Evolutionary conservation across 768 basidiomycete genomes (phyloP).

Genomic region (Lyophyllum decastes): DNA sequence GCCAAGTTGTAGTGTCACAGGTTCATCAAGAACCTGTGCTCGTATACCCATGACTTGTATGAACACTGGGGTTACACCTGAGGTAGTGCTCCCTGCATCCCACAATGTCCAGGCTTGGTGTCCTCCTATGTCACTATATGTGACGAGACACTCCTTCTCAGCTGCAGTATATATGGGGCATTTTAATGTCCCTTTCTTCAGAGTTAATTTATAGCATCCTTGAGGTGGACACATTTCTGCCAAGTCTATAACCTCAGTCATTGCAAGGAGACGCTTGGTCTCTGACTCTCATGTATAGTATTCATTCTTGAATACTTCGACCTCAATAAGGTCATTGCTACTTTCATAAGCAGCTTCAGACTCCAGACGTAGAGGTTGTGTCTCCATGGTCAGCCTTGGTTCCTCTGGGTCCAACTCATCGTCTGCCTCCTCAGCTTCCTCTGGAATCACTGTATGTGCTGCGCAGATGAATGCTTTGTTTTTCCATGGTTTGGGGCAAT

Average conservation of each 20-base stretch:
- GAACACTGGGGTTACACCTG: constrained; percentile 18
- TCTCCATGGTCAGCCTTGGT: not conserved
- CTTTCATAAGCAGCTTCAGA: not conserved
- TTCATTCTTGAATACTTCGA: not conserved
- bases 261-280: not conserved
- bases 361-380: not conserved
- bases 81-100: constrained; percentile 24
- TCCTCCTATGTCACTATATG: not conserved
- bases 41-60: constrained; percentile 12
- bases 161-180: not conserved
- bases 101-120: constrained; percentile 7
- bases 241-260: not conserved
- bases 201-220: not conserved
- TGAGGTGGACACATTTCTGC: not conserved
- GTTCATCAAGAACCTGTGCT: constrained; percentile 9
- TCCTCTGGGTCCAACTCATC: not conserved
- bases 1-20: constrained; percentile 29
- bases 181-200: not conserved
- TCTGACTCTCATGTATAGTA: not conserved
- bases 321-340: not conserved
- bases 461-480: not conserved
- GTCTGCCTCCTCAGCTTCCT: not conserved
- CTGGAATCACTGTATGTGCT: not conserved
- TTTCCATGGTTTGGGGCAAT: not conserved
- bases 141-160: not conserved